Percentiles rank a stretch among this genome's conserved stretches.
These are phyloP conservation scores for Sarocladiaceae sp. DNA, from an alignment of 2,329 filamentous ascomycete species.

Conservation along the genomic window DNA sequence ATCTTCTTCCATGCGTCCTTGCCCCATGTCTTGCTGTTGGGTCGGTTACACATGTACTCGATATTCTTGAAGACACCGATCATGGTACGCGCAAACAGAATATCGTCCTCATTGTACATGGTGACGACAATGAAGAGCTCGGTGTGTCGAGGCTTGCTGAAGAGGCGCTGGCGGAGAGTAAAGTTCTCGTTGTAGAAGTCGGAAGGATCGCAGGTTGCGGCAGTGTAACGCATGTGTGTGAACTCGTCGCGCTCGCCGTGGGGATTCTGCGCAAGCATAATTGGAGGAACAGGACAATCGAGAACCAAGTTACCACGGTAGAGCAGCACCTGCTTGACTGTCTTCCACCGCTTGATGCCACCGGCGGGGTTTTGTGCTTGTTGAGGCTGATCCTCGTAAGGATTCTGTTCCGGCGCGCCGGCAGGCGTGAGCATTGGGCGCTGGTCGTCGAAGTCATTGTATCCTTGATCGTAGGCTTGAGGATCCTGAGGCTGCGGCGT, in stretches of 20 bases:
- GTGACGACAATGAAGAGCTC: constrained; percentile 96
- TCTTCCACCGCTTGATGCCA: constrained; percentile 85
- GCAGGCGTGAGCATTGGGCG: constrained; percentile 72
- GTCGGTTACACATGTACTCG: constrained; percentile 93
- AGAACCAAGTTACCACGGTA: constrained; percentile 96
- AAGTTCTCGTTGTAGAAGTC: constrained; percentile 88
- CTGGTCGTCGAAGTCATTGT: constrained; percentile 62
- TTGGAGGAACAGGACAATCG: constrained; percentile 91
- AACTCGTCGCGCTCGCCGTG: constrained; percentile 91
- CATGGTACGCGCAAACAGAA: constrained; percentile 93
- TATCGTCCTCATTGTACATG: constrained; percentile 99
- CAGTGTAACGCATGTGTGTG: constrained; percentile 89
- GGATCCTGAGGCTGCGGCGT: constrained; percentile 56
- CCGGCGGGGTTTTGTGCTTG: constrained; percentile 26
- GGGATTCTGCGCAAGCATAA: constrained; percentile 79
- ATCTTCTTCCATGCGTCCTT: constrained; percentile 99
- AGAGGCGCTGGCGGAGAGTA: constrained; percentile 84
- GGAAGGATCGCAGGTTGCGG: constrained; percentile 87
- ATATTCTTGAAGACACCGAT: constrained; percentile 98
- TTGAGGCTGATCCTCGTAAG: constrained; percentile 39
- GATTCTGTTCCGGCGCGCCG: constrained; percentile 32
- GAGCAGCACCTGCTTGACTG: constrained; percentile 95
- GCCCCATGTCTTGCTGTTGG: constrained; percentile 95
- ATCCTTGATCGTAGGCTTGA: constrained; percentile 57
- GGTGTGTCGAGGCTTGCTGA: constrained; percentile 87